Evolutionary conservation across 768 basidiomycete genomes (phyloP), one percentile per base, ranked within the genome.

Genomic region (Lyophyllum semitale): DNA sequence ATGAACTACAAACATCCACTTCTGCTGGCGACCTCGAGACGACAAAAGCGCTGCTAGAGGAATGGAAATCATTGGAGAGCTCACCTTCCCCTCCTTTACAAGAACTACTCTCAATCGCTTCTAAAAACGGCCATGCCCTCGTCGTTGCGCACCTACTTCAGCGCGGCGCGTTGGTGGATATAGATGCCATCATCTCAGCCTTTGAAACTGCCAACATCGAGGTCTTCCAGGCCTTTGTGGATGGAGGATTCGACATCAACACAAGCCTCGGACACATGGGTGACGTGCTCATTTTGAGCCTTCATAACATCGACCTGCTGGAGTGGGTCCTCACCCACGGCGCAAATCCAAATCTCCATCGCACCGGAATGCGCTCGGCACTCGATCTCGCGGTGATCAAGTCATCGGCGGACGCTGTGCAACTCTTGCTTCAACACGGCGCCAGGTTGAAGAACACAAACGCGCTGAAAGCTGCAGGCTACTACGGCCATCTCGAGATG

Each of bases 381-480:
- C 59, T 63, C 6, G 59, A 60, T 51, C 32, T 48, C 2, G 59
- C 59, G 20, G 54, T 60, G 9, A 50, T 50, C 12, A 51, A 55
- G 17, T 51, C 51, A 15, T 41, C 46, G 5, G 12, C 54, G 2
- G 40, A 54, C 2, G 30, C 33, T 9, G 53, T 29, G 27, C 50
- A 29, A 44, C 37, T 27, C 37, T 55, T 45, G 38, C 47, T 50
- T 15, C 33, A 33, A 30, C 54, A 56, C 20, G 58, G 62, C 4
- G 60, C 59, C 6, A 35, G 25, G 4, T 32, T 61, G 27, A 57
- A 57, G 35, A 51, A 59, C 30, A 53, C 52, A 4, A 58, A 56
- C 17, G 60, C 62, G 8, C 41, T 61, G 20, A 59, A 59, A 38
- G 38, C 46, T 18, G 60, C 62, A 12, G 60, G 52, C 17, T 61